These are phyloP conservation scores for Pyricularia sp. DNA, from an alignment of 2,329 filamentous ascomycete genomes.

Conservation along the genomic window DNA sequence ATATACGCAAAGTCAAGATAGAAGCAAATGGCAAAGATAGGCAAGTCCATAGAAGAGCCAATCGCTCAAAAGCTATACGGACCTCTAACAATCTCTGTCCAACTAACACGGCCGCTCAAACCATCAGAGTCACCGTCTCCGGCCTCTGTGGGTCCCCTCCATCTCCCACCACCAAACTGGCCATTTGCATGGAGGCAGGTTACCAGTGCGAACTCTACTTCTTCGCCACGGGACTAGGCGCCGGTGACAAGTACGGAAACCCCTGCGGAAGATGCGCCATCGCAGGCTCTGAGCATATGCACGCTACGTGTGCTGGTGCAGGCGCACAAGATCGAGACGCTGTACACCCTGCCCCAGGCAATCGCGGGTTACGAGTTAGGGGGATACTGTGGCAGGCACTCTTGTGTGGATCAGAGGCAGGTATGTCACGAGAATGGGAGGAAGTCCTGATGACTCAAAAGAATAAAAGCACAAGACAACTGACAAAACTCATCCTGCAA, in stretches of 20 bases:
- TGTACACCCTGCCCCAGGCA: not conserved
- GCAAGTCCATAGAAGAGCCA: not conserved
- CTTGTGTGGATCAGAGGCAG: constrained; percentile 25
- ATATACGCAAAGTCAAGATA: constrained; percentile 24
- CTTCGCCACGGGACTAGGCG: constrained; percentile 18
- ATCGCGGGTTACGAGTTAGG: constrained; percentile 6
- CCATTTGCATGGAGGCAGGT: constrained; percentile 26
- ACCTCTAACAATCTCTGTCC: too few relatives aligned
- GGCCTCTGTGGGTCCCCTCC: constrained; percentile 31
- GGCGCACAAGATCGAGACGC: constrained; percentile 11
- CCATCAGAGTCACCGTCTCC: constrained; percentile 22
- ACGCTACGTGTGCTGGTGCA: constrained; percentile 30
- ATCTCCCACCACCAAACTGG: constrained; percentile 40
- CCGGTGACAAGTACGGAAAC: constrained; percentile 19
- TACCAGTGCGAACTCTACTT: constrained; percentile 17
- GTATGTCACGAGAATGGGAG: not conserved
- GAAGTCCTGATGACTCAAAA: not conserved
- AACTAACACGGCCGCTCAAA: not conserved
- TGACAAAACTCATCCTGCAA: not conserved
- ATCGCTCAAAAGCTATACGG: not conserved
- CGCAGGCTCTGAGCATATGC: constrained; percentile 27
- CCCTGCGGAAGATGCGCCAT: constrained; percentile 13
- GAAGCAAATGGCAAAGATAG: constrained; percentile 23
- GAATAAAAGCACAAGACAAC: not conserved
- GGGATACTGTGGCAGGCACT: constrained; percentile 22